Base-by-base conservation (phyloP, 2,329 filamentous ascomycete species). In the Fusarium tanahbumbuense region DNA sequence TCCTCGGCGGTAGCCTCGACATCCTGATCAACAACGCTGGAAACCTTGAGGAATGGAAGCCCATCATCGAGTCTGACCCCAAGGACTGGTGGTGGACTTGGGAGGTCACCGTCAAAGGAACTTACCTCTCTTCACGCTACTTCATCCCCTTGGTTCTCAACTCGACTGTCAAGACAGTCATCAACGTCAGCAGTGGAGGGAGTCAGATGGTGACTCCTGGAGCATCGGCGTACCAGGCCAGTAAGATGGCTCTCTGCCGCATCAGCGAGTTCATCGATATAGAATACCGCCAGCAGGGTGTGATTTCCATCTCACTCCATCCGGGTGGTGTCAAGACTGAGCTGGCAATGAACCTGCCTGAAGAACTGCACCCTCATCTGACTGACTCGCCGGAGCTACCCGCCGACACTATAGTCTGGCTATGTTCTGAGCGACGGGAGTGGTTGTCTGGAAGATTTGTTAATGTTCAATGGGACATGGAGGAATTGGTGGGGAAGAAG, bases 71-170 rank as follows among this genome's bases (percentile, higher is more conserved):
- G 9, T 73, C 77, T 4, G 73, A 82, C 15, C 75, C 79, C 6
- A 73, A 77, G 2, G 81, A 81, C 12, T 87, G 84, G 78, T 84
- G 82, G 81, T 68, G 69, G 16, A 79, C 80, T 25, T 84, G 81
- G 74, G 83, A 86, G 40, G 81, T 86, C 56, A 88, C 88, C 61
- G 73, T 87, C 28, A 83, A 81, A 49, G 86, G 86, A 0, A 75
- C 80, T 0, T 84, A 85, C 45, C 78, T 85, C 15, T 73, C 82
- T 27, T 80, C 82, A 2, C 77, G 79, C 18, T 79, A 81, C 2
- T 87, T 88, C 67, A 76, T 89, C n/a, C 84, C 85, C 0, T 56
- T 85, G 30, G 64, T 87, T 40, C 68, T 83, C 8, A 68, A 76
- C 23, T 76, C 69, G 7, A 37, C 56, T 0, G 60, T 72, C 41